Base-by-base conservation (phyloP, 2,329 filamentous ascomycete genomes). In the Colletotrichum sp. region DNA sequence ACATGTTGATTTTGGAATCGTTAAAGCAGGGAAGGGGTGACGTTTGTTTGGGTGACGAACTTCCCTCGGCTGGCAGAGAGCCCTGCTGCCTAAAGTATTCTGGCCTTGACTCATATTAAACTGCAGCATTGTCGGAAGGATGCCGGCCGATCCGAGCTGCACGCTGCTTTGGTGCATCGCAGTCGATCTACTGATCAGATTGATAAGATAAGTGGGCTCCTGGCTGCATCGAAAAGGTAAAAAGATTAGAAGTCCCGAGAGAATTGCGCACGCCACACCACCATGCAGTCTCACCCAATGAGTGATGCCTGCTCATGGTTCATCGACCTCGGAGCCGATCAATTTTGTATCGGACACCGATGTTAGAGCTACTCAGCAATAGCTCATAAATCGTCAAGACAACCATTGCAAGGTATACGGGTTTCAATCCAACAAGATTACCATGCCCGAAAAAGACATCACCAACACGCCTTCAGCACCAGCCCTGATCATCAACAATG, bases 321-420 rank as follows among this genome's bases (percentile, higher is more conserved):
- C 36, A 44, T 44, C 16, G 0, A 0, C 16, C 36, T 44, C 36
- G 36, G 36, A 44, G 36, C 36, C 36, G 36, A 44, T 44, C 36
- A 1, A 44, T 3, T 0, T 44, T 6, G 36, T 44, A 18, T 44
- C 36, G 36, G 36, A 44, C 8, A 44, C 36, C 36, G 16, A 44
- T 18, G 36, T 18, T 0, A 44, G 36, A 18, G 16, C 36, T 18
- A 1, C 0, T 18, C 0, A 44, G 36, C 36, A 44, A 44, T 44
- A 18, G 16, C 16, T 44, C 0, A 44, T 3, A 44, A 44, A 0
- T 44, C 36, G 36, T 18, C 16, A 44, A 44, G 8, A 44, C 36
- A 16, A 8, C 8, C 7, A 1, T 1, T 16, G 15, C 15, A 0
- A 16, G 36, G 8, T 39, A 0, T 1, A 3, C 36, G 0, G 36